Percentiles rank a stretch among this genome's conserved stretches.
phyloP scores from a whole-genome alignment of 2,329 filamentous ascomycete species.

The Botryotinia narcissicola region DNA sequence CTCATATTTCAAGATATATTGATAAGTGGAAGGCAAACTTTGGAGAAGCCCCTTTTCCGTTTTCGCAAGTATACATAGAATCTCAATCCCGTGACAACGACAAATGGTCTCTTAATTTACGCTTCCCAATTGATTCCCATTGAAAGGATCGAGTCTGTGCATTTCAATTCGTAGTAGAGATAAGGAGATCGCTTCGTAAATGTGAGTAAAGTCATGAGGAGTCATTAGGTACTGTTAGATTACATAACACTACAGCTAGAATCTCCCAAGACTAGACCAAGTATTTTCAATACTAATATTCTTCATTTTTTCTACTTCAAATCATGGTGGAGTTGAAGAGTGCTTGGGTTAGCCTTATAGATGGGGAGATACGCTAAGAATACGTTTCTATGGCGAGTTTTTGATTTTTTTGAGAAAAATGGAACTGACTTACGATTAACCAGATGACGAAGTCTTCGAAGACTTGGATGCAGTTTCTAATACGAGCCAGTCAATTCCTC shows the following conservation, averaged over 20 bases:
- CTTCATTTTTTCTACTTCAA: too few relatives aligned
- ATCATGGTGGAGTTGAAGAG: fast-evolving
- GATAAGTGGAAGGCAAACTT: neutral
- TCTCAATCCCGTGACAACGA: too few relatives aligned
- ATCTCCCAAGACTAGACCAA: too few relatives aligned
- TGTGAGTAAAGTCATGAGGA: neutral
- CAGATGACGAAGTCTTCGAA: neutral
- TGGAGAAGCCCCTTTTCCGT: neutral
- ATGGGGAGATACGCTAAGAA: too few relatives aligned
- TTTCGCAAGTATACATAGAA: too few relatives aligned
- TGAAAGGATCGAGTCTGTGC: too few relatives aligned
- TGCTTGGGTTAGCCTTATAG: too few relatives aligned
- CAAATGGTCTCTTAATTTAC: too few relatives aligned
- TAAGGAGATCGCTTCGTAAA: too few relatives aligned
- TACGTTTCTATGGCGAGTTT: too few relatives aligned
- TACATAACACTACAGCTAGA: neutral
- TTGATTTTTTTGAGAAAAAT: neutral
- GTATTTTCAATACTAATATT: fast-evolving
- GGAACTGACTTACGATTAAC: too few relatives aligned
- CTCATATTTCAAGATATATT: neutral
- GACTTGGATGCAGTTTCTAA: neutral
- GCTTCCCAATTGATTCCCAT: neutral
- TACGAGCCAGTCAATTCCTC: neutral
- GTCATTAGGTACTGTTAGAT: neutral
- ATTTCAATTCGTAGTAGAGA: neutral